Percentiles rank a stretch among this genome's conserved stretches.
phyloP scores from a whole-genome alignment of 306 rosid genomes.

The Vicia sativa region DNA sequence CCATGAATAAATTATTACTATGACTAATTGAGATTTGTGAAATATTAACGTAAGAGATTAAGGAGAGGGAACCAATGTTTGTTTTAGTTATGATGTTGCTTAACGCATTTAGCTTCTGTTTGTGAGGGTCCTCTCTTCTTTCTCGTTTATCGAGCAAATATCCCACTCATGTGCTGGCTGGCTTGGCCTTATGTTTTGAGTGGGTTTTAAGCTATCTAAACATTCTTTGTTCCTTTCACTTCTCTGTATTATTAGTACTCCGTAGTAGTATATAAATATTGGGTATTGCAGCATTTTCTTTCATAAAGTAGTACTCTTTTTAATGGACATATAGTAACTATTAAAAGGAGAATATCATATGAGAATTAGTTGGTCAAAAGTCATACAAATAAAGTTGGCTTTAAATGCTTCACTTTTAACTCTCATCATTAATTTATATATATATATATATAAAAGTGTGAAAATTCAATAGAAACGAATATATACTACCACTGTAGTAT shows the following conservation, averaged over 20 bases:
- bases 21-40: slow-evolving; percentile 68
- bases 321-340: background rate
- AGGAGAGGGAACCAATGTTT: slow-evolving; percentile 42
- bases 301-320: background rate
- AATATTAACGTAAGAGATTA: slow-evolving; percentile 74
- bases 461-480: too few species aligned
- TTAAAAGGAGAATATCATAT: too few species aligned
- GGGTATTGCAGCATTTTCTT: background rate
- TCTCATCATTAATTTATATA: slow-evolving; percentile 27
- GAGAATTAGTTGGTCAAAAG: slow-evolving; percentile 47
- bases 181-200: slow-evolving; percentile 53
- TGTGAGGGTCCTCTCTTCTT: slow-evolving; percentile 10
- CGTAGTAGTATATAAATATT: background rate
- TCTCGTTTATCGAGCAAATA: slow-evolving; percentile 52
- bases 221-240: slow-evolving; percentile 39
- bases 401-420: slow-evolving; percentile 42
- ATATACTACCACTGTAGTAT: too few species aligned
- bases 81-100: slow-evolving; percentile 59
- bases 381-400: slow-evolving; percentile 37
- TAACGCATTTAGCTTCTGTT: slow-evolving; percentile 58
- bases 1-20: background rate
- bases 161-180: slow-evolving; percentile 55
- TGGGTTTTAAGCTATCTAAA: slow-evolving; percentile 46
- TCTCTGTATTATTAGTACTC: background rate
- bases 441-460: too few species aligned